phyloP scores from a whole-genome alignment of 345 rosid genomes.

The Hibiscus tridactylites region DNA sequence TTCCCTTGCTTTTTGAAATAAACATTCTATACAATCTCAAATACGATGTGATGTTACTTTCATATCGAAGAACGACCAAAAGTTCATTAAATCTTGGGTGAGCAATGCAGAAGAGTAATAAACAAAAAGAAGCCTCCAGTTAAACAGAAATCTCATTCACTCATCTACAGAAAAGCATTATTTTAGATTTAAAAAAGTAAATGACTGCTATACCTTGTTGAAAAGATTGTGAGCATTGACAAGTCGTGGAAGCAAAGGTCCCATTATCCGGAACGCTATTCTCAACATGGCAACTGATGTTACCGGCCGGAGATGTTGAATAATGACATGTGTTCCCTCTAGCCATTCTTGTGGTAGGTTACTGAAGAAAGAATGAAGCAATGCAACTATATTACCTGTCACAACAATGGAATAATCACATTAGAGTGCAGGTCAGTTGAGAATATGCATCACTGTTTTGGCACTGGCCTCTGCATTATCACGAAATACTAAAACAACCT shows the following conservation, averaged over 20 bases:
- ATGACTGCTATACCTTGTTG: constrained; percentile 54
- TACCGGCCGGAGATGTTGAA: constrained; percentile 76
- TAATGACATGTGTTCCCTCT: constrained; percentile 73
- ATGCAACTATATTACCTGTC: constrained; percentile 83
- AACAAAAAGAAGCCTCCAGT: background rate
- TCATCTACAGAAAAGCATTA: background rate
- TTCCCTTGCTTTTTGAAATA: background rate
- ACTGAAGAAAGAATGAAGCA: constrained; percentile 92
- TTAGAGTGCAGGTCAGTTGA: constrained; percentile 12
- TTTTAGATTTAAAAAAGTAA: background rate
- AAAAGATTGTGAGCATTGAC: constrained; percentile 83
- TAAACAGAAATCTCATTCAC: background rate
- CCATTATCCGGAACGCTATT: constrained; percentile 91
- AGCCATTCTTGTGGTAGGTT: constrained; percentile 99
- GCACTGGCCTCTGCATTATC: background rate
- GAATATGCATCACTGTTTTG: background rate
- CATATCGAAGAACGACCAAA: background rate
- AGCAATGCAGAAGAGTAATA: background rate
- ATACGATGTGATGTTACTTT: background rate
- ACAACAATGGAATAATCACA: constrained; percentile 11
- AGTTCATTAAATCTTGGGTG: background rate
- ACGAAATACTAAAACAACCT: background rate
- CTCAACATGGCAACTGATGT: constrained; percentile 93
- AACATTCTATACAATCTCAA: background rate
- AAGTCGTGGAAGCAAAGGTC: constrained; percentile 91